Evolutionary conservation across 1,139 yeast species (phyloP).

Genomic region (Lodderomyces jiufengensis): DNA sequence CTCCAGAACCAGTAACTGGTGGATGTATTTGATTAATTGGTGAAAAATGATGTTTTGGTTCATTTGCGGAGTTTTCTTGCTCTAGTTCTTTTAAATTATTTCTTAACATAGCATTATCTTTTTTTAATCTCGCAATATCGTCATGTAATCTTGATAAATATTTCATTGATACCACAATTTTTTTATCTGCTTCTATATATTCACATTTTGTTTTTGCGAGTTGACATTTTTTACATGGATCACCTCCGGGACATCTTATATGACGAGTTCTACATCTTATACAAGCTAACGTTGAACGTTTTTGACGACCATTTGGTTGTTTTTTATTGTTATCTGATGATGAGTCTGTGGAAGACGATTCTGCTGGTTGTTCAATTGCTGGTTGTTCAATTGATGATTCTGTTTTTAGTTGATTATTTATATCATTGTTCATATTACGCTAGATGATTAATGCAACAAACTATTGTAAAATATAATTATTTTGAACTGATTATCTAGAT

Average conservation of each 20-base stretch:
- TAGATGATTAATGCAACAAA: too few species aligned
- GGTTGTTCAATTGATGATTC: too few species aligned
- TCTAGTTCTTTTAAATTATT: conserved; percentile 37
- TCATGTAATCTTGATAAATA: conserved; percentile 68
- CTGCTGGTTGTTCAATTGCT: too few species aligned
- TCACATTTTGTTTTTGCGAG: conserved; percentile 63
- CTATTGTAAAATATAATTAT: too few species aligned
- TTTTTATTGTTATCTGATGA: too few species aligned
- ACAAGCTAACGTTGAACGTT: conserved; percentile 48
- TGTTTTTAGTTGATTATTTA: too few species aligned
- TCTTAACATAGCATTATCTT: conserved; percentile 55
- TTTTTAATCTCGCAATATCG: conserved; percentile 51
- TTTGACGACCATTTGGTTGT: conserved; percentile 16
- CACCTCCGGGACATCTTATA: conserved; percentile 78
- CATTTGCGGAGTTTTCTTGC: conserved; percentile 8
- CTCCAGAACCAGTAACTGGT: conserved; percentile 5
- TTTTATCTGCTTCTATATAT: conserved; percentile 73
- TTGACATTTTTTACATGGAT: conserved; percentile 67
- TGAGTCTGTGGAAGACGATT: too few species aligned
- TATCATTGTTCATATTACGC: too few species aligned
- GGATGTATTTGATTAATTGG: conserved; percentile 6
- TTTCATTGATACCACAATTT: conserved; percentile 72
- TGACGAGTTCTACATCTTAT: conserved; percentile 73
- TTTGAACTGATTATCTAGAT: too few species aligned
- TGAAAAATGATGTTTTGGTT: conserved; percentile 1